A percentile compares a stretch with the other conserved stretches of the same genome.
These are phyloP conservation scores for Solanum ahanhuiri DNA, from an alignment of 257 asterid genomes.

Conservation along the genomic window DNA sequence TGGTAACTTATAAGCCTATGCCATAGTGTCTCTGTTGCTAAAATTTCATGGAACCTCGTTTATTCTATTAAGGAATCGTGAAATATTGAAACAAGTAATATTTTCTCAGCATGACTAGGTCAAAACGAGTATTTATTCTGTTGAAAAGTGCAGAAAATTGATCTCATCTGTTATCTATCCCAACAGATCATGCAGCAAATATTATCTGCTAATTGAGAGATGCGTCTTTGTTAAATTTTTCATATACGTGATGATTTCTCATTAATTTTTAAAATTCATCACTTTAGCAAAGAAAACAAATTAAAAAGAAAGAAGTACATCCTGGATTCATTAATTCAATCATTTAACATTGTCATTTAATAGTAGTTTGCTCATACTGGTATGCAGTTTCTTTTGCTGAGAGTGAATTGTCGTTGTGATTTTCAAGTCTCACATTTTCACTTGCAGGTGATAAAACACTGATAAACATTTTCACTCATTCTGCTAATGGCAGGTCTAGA, in stretches of 20 bases:
- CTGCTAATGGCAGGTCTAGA: slow-evolving; percentile 23
- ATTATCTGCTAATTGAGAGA: not conserved
- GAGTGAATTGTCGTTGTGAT: not conserved
- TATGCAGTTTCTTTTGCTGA: not conserved
- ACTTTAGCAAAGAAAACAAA: not conserved
- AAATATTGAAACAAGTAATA: not conserved
- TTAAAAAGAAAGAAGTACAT: not conserved
- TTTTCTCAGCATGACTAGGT: not conserved
- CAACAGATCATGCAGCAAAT: slow-evolving; percentile 11
- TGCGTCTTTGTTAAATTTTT: not conserved
- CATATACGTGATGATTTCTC: not conserved
- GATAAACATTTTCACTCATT: not conserved
- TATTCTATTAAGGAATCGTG: not conserved
- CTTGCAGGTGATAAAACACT: not conserved
- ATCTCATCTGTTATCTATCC: not conserved
- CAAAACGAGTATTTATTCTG: not conserved
- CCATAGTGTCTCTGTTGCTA: not conserved
- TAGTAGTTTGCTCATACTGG: not conserved
- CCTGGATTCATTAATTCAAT: not conserved
- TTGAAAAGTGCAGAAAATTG: not conserved
- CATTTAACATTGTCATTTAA: not conserved
- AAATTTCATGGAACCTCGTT: not conserved
- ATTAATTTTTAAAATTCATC: not conserved
- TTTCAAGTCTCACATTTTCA: not conserved
- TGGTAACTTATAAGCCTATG: not conserved